Base-by-base conservation (phyloP, 306 rosid genomes). In the Parietaria judaica region DNA sequence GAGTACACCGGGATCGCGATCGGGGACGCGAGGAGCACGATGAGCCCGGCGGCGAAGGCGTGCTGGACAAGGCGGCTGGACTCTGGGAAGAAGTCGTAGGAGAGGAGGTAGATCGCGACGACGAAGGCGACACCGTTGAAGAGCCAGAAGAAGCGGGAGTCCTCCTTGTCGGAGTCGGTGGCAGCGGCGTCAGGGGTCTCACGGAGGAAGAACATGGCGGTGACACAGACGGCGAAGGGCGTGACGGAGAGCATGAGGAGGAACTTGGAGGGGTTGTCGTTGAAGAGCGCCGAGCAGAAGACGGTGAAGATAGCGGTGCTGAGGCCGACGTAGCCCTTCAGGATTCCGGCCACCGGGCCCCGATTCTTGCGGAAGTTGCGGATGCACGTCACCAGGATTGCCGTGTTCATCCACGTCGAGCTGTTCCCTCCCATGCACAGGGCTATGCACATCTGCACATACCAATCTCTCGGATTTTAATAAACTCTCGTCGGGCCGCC, bases 401-500 rank as follows among this genome's bases (percentile, higher is more conserved):
- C 97, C 63, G 97, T 92, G 95, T 92, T 92, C 98, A 92, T 88
- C 98, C 98, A 92, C 1, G 98, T 92, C 0, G 98, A 78, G 78
- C 96, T 88, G 62, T 88, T 92, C 4, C 98, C 98, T 49, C 98
- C 98, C 95, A 88, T 65, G 76, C 98, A 92, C 15, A 92, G 58
- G 60, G 83, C 83, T 31, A 92, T 62, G 8, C 96, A 80, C 96
- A 92, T 88, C 97, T 90, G 74, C 1, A 11, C 14, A 5, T 5
- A 0, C 45, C 45, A 41, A 5, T 41, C 45, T 23, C 31, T 23
- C 31, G 1, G 31, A 1, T 23, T 23, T 23, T 23, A 23, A 23
- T 23, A 23, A 23, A 23, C 31, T 23, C 31, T 23, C 31, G 31
- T 23, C 31, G 31, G 31, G 2, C 31, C 31, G 31, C 1, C 2